A percentile compares a stretch with the other conserved stretches of the same genome.
phyloP scores from a whole-genome alignment of 345 rosid genomes.

The Syzygium aromaticum region DNA sequence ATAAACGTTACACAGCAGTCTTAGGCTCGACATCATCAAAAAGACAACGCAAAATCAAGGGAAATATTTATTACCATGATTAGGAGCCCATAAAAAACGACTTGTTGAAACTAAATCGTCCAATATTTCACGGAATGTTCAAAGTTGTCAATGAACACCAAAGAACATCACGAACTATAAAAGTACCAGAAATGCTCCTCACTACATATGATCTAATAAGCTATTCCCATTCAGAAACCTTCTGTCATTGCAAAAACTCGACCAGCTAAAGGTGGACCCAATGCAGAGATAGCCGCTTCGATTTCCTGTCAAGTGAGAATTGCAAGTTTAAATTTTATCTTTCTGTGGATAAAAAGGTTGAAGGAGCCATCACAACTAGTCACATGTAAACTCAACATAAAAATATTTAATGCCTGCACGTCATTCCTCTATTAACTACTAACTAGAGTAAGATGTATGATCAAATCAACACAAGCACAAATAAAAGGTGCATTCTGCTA shows the following conservation, averaged over 20 bases:
- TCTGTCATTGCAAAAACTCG: conserved; percentile 75
- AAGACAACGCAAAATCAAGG: not conserved
- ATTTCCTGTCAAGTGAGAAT: conserved; percentile 47
- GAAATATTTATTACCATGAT: not conserved
- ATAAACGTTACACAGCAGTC: not conserved
- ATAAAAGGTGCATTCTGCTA: not conserved
- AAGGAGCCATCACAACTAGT: not conserved
- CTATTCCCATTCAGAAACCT: conserved; percentile 40
- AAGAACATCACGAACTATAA: not conserved
- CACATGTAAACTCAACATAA: not conserved
- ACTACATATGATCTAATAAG: not conserved
- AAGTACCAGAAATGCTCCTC: not conserved
- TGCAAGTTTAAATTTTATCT: not conserved
- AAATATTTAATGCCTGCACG: not conserved
- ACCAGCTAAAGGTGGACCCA: conserved; percentile 55
- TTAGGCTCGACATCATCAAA: not conserved
- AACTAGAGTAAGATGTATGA: not conserved
- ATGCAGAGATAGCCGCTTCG: conserved; percentile 49
- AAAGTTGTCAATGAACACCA: not conserved
- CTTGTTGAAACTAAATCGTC: not conserved
- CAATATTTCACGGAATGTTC: not conserved
- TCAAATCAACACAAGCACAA: not conserved
- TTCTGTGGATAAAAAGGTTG: not conserved
- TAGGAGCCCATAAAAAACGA: not conserved
- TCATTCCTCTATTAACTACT: not conserved